Conservation (phyloP, 1,139 yeast genomes). For the Lodderomyces margitis region DNA sequence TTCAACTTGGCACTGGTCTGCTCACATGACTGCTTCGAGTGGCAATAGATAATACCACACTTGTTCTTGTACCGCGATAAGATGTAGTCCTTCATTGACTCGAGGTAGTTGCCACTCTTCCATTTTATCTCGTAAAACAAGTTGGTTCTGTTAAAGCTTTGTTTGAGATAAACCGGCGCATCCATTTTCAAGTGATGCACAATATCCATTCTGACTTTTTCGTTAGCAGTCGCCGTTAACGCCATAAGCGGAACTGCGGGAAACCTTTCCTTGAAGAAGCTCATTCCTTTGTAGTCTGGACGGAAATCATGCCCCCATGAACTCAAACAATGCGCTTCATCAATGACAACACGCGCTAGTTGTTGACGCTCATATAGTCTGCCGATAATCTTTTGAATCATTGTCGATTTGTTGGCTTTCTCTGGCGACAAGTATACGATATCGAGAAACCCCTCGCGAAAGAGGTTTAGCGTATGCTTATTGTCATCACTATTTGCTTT, state of each 20-base stretch:
- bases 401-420: constrained; percentile 78
- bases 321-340: constrained; percentile 98
- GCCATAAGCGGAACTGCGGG: constrained; percentile 93
- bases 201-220: constrained; percentile 84
- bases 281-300: constrained; percentile 87
- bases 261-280: constrained; percentile 66
- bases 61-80: constrained; percentile 49
- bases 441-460: constrained; percentile 66
- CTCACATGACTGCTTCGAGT: constrained; percentile 87
- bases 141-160: constrained; percentile 89
- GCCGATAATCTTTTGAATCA: constrained; percentile 64
- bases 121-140: constrained; percentile 73
- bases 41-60: constrained; percentile 93
- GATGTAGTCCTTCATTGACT: constrained; percentile 61
- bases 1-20: constrained; percentile 64
- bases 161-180: constrained; percentile 56
- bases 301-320: constrained; percentile 99
- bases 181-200: constrained; percentile 65
- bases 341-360: constrained; percentile 87
- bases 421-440: constrained; percentile 92
- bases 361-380: constrained; percentile 52
- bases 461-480: constrained; percentile 57
- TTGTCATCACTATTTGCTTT: constrained; percentile 66
- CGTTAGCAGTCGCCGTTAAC: constrained; percentile 95
- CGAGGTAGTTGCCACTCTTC: constrained; percentile 57